Base-by-base conservation (phyloP, 2,329 filamentous ascomycete genomes). In the Macrophomina tecta region DNA sequence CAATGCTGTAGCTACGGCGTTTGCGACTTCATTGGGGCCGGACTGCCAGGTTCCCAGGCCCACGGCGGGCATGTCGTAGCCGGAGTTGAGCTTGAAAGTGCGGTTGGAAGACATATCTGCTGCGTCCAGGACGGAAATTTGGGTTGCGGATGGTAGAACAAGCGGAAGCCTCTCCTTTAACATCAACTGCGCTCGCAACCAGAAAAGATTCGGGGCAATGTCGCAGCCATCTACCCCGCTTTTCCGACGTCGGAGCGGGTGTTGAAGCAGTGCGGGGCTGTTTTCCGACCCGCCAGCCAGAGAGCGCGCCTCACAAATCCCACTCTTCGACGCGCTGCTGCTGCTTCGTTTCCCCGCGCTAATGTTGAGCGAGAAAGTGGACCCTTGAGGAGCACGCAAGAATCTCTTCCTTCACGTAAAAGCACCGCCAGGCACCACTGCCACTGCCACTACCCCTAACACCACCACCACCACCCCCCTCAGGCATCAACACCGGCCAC, bases 31-130 rank as follows among this genome's bases (percentile, higher is more conserved):
- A 12, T 61, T 62, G 14, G 65, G 65, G 30, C 42, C 58, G 11
- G 65, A 67, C 38, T 67, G 65, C 64, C 64, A 66, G 34, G 65
- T 67, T 11, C 65, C 65, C 38, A 67, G 58, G 12, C 65, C 65
- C 14, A 63, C 58, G 28, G 30, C 56, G 56, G 65, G 65, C 38
- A 67, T 67, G 7, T 28, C 7, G 28, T 62, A 38, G 36, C 65
- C 65, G n/a, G 65, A 62, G 58, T 67, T 67, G 48, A 67, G 65
- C 56, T 45, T 52, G 34, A 63, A 48, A 30, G 64, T 16, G 53
- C 64, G 53, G 34, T 51, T 49, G 40, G 64, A 66, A 5, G 64
- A 61, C 64, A 66, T 66, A 16, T 14, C 32, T 16, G 36, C 28
- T 11, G 18, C 30, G 16, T 11, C 9, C 2, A 5, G 5, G 14